Evolutionary conservation across 2,329 filamentous ascomycete species (phyloP), one percentile per base, ranked within the genome.

Genomic region (Nemania sp.): DNA sequence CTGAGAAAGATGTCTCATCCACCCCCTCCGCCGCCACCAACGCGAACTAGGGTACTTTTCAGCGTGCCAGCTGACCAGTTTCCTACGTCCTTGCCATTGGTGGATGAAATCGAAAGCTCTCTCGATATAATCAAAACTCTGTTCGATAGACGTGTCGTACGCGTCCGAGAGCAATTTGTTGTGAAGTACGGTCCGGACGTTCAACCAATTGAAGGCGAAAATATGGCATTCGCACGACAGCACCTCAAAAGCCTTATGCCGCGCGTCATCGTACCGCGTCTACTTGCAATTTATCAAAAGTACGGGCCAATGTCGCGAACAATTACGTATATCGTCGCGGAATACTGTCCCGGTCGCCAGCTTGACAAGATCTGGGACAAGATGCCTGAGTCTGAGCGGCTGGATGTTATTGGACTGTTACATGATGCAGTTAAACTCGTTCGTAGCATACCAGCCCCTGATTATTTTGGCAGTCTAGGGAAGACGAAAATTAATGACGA

Each of bases 101-200:
- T 40, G n/a, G 23, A 40, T 20, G 49, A 52, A 33, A 52, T 52
- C 22, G 41, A 52, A 19, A 40, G 24, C 12, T 52, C 49, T 45
- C 24, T n/a, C 12, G 12, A 52, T 52, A 20, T 52, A 9, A 20
- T 45, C 40, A 45, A 52, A 45, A 39, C 6, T 6, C 3, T 45
- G n/a, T n/a, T 23, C 17, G 23, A 6, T 14, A 40, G 34, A 45
- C 17, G 49, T 31, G 12, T 24, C 8, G 49, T 52, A 14, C 41
- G 49, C n/a, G 40, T 51, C 5, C 9, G 48, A 31, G 40, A 51
- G 23, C 30, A 51, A 11, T 50, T 26, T 36, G 31, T 52, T 45
- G 33, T 39, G 28, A 52, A 52, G 24, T 45, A 52, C 8, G 49
- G 41, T 26, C 5, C 4, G 19, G 24, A 33, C 5, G 34, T 39